Conservation (phyloP, 2,329 filamentous ascomycete species). For the Beauveria bassiana region DNA sequence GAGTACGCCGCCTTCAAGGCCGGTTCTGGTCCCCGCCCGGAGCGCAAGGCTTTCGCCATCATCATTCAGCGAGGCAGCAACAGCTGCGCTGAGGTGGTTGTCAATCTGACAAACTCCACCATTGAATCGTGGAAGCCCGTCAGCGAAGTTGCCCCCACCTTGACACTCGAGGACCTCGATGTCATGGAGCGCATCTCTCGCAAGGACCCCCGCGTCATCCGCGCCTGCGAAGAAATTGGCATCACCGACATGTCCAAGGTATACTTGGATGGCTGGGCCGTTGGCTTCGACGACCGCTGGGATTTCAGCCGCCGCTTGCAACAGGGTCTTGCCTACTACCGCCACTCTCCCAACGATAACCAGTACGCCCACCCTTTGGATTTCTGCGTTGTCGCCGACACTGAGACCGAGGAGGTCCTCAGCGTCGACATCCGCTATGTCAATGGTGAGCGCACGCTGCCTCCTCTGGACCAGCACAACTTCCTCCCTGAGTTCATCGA, state of each 20-base stretch:
- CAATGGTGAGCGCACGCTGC: slow-evolving; percentile 41
- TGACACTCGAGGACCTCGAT: slow-evolving; percentile 77
- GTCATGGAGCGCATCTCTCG: slow-evolving; percentile 62
- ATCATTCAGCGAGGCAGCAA: slow-evolving; percentile 33
- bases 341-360: slow-evolving; percentile 62
- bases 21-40: slow-evolving; percentile 37
- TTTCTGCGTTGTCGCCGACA: slow-evolving; percentile 34
- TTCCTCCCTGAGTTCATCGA: slow-evolving; percentile 29
- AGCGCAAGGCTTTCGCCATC: slow-evolving; percentile 43
- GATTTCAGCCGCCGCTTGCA: slow-evolving; percentile 64
- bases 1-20: slow-evolving; percentile 53
- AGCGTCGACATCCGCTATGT: slow-evolving; percentile 33
- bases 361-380: slow-evolving; percentile 51
- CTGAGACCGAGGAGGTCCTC: slow-evolving; percentile 42
- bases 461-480: slow-evolving; percentile 30
- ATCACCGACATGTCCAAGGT: slow-evolving; percentile 79
- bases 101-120: slow-evolving; percentile 34
- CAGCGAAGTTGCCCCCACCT: slow-evolving; percentile 36
- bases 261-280: slow-evolving; percentile 79
- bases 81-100: slow-evolving; percentile 43
- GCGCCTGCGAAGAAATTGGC: slow-evolving; percentile 66
- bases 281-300: slow-evolving; percentile 74
- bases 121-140: slow-evolving; percentile 40
- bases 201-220: slow-evolving; percentile 64
- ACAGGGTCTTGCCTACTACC: slow-evolving; percentile 77